phyloP scores from a whole-genome alignment of 768 basidiomycete genomes.

The Brasilioporus rufonigricans region DNA sequence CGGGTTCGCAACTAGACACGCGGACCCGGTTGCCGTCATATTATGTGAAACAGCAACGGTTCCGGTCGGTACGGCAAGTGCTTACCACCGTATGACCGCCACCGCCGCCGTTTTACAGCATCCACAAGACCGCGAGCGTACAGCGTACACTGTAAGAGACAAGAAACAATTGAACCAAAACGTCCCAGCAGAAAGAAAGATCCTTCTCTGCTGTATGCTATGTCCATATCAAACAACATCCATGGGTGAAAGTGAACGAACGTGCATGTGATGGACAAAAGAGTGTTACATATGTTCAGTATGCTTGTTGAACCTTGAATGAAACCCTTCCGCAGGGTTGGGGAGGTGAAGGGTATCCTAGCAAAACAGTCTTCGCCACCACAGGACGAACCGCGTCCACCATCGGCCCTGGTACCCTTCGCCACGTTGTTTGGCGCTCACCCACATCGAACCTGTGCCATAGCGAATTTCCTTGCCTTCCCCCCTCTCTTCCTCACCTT shows the following conservation, averaged over 20 bases:
- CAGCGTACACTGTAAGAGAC: neutral
- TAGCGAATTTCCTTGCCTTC: conserved; percentile 60
- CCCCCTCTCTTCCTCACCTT: conserved; percentile 55
- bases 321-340: neutral
- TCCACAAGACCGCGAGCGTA: neutral
- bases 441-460: conserved; percentile 86
- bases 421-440: conserved; percentile 57
- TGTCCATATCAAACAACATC: conserved; percentile 27
- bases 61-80: conserved; percentile 4
- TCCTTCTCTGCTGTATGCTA: conserved; percentile 8
- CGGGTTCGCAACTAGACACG: neutral
- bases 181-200: conserved; percentile 2
- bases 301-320: conserved; percentile 14
- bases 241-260: conserved; percentile 22
- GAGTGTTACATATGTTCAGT: conserved; percentile 36
- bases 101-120: neutral
- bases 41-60: conserved; percentile 11
- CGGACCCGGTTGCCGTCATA: conserved; percentile 10
- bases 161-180: neutral
- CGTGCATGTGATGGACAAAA: conserved; percentile 30
- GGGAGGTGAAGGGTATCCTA: conserved; percentile 35
- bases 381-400: conserved; percentile 76
- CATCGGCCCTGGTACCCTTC: conserved; percentile 72
- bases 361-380: conserved; percentile 81
- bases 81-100: neutral